phyloP scores from a whole-genome alignment of 352 stramenopile species.

The Globisporangium cylindrosporum region DNA sequence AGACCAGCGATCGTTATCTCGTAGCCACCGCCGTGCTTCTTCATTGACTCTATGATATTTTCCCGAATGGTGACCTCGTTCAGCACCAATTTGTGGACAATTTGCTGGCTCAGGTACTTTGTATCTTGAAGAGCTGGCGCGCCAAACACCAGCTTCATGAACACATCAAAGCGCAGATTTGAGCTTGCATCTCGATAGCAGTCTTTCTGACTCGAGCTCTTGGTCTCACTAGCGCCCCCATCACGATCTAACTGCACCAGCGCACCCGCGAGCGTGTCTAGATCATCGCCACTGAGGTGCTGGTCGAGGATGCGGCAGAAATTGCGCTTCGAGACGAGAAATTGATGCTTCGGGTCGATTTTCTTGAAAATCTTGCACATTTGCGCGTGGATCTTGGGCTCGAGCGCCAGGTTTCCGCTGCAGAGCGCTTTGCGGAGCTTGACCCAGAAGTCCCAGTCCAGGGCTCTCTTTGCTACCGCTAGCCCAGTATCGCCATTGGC shows the following conservation, averaged over 20 bases:
- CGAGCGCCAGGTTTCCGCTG: slow-evolving; percentile 17
- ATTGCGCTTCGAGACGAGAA: slow-evolving; percentile 31
- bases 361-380: slow-evolving; percentile 53
- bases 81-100: slow-evolving; percentile 26
- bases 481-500: not conserved
- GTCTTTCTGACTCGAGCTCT: not conserved
- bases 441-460: slow-evolving; percentile 39
- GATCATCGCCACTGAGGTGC: slow-evolving; percentile 35
- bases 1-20: slow-evolving; percentile 20
- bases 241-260: slow-evolving; percentile 11
- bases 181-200: not conserved
- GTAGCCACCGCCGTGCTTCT: slow-evolving; percentile 13
- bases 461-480: slow-evolving; percentile 11
- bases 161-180: slow-evolving; percentile 45
- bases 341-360: slow-evolving; percentile 34
- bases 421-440: slow-evolving; percentile 35
- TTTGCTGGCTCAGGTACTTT: not conserved
- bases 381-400: slow-evolving; percentile 38
- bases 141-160: slow-evolving; percentile 53
- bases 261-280: slow-evolving; percentile 24
- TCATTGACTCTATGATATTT: slow-evolving; percentile 20
- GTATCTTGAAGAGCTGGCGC: slow-evolving; percentile 30
- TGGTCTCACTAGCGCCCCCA: not conserved
- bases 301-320: slow-evolving; percentile 53
- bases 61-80: slow-evolving; percentile 14